These are phyloP conservation scores for Meira nashicola DNA, from an alignment of 1,284 basidiomycete genomes.

Conservation along the genomic window DNA sequence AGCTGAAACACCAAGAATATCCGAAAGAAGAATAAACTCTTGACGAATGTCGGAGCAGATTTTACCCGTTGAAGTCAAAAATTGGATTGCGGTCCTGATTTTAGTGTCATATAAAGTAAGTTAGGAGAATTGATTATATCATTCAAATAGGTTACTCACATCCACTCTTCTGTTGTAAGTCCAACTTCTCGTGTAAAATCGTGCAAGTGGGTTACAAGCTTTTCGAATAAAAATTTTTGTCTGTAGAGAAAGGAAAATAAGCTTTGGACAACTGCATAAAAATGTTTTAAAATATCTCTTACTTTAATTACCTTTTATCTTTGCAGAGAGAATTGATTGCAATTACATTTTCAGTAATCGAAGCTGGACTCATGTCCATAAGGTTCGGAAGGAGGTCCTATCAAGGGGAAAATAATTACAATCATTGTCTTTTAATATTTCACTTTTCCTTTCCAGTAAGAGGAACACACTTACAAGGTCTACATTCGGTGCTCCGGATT, in stretches of 20 bases:
- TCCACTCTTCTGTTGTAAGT: slow-evolving; percentile 79
- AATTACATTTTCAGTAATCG: background rate
- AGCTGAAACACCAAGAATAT: slow-evolving; percentile 70
- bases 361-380: background rate
- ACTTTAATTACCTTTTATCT: background rate
- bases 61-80: slow-evolving; percentile 54
- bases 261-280: too few relatives aligned
- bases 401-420: background rate
- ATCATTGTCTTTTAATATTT: too few relatives aligned
- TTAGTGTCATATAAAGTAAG: background rate
- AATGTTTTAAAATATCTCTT: too few relatives aligned
- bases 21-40: slow-evolving; percentile 78
- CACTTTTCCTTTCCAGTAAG: too few relatives aligned
- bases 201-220: slow-evolving; percentile 64
- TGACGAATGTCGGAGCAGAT: slow-evolving; percentile 57
- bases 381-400: background rate
- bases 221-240: slow-evolving; percentile 58
- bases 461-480: background rate
- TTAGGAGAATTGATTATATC: background rate
- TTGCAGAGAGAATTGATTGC: background rate
- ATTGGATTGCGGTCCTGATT: slow-evolving; percentile 53
- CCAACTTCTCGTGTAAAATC: slow-evolving; percentile 68
- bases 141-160: slow-evolving; percentile 42
- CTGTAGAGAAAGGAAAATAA: slow-evolving; percentile 41
- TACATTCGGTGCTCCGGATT: background rate